Evolutionary conservation across 2,329 filamentous ascomycete species (phyloP).

Genomic region (Cytospora chrysosperma): DNA sequence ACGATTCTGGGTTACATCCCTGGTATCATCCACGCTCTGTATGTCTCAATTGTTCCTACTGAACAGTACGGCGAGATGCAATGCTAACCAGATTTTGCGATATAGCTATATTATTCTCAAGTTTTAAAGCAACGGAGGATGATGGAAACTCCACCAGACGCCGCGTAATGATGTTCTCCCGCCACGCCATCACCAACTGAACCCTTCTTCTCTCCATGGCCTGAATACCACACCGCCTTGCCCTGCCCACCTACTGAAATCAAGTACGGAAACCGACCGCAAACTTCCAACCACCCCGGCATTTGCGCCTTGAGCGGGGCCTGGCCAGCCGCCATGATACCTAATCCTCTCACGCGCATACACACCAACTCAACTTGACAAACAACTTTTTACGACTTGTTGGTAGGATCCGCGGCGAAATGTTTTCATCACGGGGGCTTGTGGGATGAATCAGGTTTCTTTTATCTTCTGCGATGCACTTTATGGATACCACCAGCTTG

Average conservation of each 20-base stretch:
- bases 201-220: neutral
- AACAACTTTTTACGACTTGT: slow-evolving; percentile 6
- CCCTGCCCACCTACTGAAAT: neutral
- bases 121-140: slow-evolving; percentile 55
- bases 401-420: neutral
- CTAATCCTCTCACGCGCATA: neutral
- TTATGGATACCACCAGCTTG: slow-evolving; percentile 16
- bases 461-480: slow-evolving; percentile 7
- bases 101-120: slow-evolving; percentile 76
- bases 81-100: slow-evolving; percentile 38
- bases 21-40: slow-evolving; percentile 90
- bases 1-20: slow-evolving; percentile 72
- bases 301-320: neutral
- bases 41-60: slow-evolving; percentile 7
- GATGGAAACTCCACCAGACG: neutral
- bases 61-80: neutral
- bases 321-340: neutral
- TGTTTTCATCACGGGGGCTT: neutral
- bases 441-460: neutral
- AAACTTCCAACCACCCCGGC: neutral
- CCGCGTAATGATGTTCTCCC: neutral
- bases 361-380: neutral
- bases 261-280: neutral
- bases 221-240: neutral
- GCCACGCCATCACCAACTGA: neutral